These are phyloP conservation scores for Cercospora sp. DNA, from an alignment of 2,329 filamentous ascomycete species.

Conservation along the genomic window DNA sequence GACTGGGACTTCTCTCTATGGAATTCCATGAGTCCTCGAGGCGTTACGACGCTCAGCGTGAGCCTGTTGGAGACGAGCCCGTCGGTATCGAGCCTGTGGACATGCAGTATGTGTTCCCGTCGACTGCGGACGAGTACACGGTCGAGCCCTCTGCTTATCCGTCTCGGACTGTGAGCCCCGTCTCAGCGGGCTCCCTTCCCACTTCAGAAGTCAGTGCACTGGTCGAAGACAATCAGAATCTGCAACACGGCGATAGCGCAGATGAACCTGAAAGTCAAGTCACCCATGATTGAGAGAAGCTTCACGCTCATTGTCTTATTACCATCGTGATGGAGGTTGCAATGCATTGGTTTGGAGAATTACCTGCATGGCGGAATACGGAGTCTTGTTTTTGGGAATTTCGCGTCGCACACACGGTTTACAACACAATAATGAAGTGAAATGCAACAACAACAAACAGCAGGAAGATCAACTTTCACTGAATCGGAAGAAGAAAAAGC, in stretches of 20 bases:
- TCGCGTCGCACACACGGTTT: background rate
- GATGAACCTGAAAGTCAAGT: background rate
- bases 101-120: background rate
- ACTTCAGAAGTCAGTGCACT: background rate
- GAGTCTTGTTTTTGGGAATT: background rate
- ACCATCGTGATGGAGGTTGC: background rate
- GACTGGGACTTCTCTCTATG: background rate
- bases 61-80: background rate
- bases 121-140: background rate
- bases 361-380: background rate
- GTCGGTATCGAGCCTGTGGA: background rate
- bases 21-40: background rate
- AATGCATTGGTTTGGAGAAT: background rate
- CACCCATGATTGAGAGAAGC: background rate
- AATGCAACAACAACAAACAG: background rate
- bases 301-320: background rate
- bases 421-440: background rate
- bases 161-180: background rate
- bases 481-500: background rate
- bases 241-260: background rate
- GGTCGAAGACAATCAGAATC: background rate
- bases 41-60: background rate
- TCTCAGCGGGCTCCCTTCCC: background rate
- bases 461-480: background rate
- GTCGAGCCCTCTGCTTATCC: background rate